Evolutionary conservation across 176 grass and related monocot genomes (phyloP), one percentile per base, ranked within the genome.

Genomic region (Bonia amplexicaulis): DNA sequence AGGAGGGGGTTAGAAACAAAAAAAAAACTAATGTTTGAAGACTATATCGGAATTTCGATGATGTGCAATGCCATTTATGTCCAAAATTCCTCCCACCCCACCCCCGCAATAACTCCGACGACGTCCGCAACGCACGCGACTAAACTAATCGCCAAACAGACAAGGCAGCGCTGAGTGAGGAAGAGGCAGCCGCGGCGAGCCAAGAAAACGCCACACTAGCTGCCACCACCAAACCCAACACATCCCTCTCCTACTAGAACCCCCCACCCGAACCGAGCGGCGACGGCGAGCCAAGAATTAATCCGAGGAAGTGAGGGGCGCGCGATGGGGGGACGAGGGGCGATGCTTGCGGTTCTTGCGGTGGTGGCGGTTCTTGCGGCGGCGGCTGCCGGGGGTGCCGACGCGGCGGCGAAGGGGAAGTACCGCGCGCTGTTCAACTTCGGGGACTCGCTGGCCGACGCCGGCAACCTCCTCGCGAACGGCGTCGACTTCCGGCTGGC

Each of bases 401-500:
- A 25, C 19, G 68, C 58, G 0, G 76, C 19, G 58, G 76, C 77
- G n/a, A 90, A 77, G 20, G 78, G 92, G 29, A 87, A 27, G 55
- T 97, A 97, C 85, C 19, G 84, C 23, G 94, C 94, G 25, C 84
- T 97, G 17, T 97, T 97, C 81, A 97, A 91, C 85, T 97, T 97
- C 29, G 94, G 94, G 66, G 94, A 97, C 77, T 97, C 91, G 63
- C 92, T 94, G 11, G 90, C 94, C 45, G 94, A 97, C 80, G 85
- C 87, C 8, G 94, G 94, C 14, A 97, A 97, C 79, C 94, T 94
- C 41, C 73, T 93, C 14, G 87, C 85, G 29, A 85, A 90, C 80
- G 91, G 91, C 65, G 81, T 71, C 22, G 22, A 37, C 45, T 72
- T 65, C 82, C 85, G 20, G 39, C 91, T 97, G 65, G 80, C 91